Evolutionary conservation across 495 filamentous ascomycete species (phyloP).

Genomic region (Penicillium simplicissimum): DNA sequence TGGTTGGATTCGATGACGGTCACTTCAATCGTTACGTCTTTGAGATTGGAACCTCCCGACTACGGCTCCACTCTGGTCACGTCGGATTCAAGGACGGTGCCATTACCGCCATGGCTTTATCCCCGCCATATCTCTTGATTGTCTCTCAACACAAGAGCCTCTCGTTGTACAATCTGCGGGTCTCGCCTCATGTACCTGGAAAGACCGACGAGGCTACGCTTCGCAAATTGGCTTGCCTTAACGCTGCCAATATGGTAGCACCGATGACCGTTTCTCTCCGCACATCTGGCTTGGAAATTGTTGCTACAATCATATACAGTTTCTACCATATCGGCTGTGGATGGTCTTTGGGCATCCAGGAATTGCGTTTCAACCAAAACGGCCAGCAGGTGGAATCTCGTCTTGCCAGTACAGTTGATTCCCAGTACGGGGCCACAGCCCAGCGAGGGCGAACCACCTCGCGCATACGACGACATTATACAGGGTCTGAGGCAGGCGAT

Average conservation of each 20-base stretch:
- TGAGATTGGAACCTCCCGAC: slow-evolving; percentile 36
- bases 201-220: slow-evolving; percentile 32
- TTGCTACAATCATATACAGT: slow-evolving; percentile 83
- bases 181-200: slow-evolving; percentile 5
- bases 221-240: slow-evolving; percentile 72
- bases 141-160: slow-evolving; percentile 71
- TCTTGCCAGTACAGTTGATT: slow-evolving; percentile 51
- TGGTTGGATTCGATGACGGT: slow-evolving; percentile 77
- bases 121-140: slow-evolving; percentile 74
- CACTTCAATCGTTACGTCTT: slow-evolving; percentile 70
- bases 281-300: slow-evolving; percentile 56
- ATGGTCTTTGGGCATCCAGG: slow-evolving; percentile 90
- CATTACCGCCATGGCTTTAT: slow-evolving; percentile 74
- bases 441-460: slow-evolving; percentile 41
- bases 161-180: slow-evolving; percentile 68
- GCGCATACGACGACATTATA: slow-evolving; percentile 30
- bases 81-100: slow-evolving; percentile 56
- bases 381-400: slow-evolving; percentile 58
- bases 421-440: slow-evolving; percentile 39
- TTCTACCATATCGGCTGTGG: slow-evolving; percentile 57
- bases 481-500: neutral
- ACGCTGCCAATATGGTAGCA: slow-evolving; percentile 76
- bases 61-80: slow-evolving; percentile 56
- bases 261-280: slow-evolving; percentile 80
- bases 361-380: slow-evolving; percentile 62